Conservation (phyloP, 169 alveolate genomes). For the Theileria orientalis region DNA sequence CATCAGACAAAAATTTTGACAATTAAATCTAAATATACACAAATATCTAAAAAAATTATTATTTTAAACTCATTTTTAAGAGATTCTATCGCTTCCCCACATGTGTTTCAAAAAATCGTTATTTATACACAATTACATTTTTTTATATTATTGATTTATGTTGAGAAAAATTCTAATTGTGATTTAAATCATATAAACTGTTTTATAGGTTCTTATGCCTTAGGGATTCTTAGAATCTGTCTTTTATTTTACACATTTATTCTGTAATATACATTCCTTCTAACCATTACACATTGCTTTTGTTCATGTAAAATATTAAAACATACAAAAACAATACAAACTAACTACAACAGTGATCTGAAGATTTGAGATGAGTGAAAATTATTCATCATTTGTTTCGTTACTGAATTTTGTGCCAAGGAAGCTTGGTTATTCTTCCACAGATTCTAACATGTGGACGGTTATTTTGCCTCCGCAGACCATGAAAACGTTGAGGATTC, state of each 20-base stretch:
- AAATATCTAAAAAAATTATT: too few relatives aligned
- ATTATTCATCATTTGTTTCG: not conserved
- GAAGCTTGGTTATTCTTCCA: constrained; percentile 15
- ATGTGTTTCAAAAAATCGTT: too few relatives aligned
- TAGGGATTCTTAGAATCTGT: not conserved
- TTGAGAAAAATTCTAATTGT: too few relatives aligned
- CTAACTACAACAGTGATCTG: not conserved
- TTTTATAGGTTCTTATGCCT: too few relatives aligned
- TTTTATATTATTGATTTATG: too few relatives aligned
- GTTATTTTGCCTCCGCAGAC: constrained; percentile 43
- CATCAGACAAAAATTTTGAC: too few relatives aligned
- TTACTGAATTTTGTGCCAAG: constrained; percentile 27
- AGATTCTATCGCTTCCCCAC: too few relatives aligned
- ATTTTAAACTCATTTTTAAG: too few relatives aligned
- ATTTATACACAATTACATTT: too few relatives aligned
- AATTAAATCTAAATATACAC: too few relatives aligned
- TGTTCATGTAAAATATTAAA: not conserved
- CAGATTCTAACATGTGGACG: constrained; percentile 13
- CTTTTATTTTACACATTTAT: not conserved
- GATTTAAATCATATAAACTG: too few relatives aligned
- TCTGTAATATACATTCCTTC: not conserved
- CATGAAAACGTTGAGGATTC: constrained; percentile 20
- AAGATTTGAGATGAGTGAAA: not conserved
- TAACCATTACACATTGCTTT: not conserved
- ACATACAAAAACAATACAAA: not conserved